These are phyloP conservation scores for Capsella rubella DNA, from an alignment of 441 rosid species.

Conservation along the genomic window DNA sequence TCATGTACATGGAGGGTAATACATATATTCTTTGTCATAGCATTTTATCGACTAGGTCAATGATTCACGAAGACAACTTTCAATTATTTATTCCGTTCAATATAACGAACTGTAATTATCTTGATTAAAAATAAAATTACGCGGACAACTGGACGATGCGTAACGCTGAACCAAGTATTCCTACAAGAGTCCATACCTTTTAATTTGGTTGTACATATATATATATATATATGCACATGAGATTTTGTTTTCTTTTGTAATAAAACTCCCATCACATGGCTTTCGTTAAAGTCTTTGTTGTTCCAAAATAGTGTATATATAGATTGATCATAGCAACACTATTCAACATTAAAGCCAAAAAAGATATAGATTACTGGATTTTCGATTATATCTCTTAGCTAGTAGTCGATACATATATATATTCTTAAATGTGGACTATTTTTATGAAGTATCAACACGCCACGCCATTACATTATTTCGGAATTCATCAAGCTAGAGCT, in stretches of 20 bases:
- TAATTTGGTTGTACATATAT: slow-evolving; percentile 2
- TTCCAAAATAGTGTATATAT: not conserved
- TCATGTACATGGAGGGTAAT: not conserved
- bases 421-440: not conserved
- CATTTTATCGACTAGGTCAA: slow-evolving; percentile 4
- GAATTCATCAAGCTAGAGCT: not conserved
- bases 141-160: not conserved
- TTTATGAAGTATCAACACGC: not conserved
- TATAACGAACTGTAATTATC: not conserved
- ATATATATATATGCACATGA: not conserved
- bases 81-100: not conserved
- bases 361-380: not conserved
- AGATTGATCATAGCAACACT: not conserved
- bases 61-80: not conserved
- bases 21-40: not conserved
- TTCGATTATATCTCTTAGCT: not conserved
- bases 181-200: not conserved
- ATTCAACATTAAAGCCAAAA: not conserved
- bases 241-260: not conserved
- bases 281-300: not conserved
- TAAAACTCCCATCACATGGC: not conserved
- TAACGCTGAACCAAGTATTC: not conserved
- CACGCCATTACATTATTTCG: not conserved
- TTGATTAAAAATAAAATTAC: not conserved
- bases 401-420: too few relatives aligned